A percentile compares a stretch with the other conserved stretches of the same genome.
These are phyloP conservation scores for Phaffia australis DNA, from an alignment of 768 basidiomycete genomes.

Conservation along the genomic window DNA sequence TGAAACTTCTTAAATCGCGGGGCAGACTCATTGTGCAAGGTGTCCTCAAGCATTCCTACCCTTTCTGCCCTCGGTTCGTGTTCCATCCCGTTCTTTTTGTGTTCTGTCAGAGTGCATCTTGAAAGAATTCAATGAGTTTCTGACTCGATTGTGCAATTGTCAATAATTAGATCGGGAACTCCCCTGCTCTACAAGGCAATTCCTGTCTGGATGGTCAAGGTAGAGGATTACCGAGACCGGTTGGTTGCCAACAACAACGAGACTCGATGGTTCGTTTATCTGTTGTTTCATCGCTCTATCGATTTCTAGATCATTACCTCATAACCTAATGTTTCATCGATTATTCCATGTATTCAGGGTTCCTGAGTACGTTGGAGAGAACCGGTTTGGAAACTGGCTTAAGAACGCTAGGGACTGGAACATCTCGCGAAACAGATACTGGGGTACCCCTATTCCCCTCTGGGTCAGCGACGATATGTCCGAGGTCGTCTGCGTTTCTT, in stretches of 20 bases:
- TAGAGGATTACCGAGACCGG: constrained; percentile 69
- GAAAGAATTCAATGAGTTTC: no score
- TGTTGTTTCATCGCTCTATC: not conserved
- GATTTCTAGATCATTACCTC: not conserved
- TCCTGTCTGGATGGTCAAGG: constrained; percentile 90
- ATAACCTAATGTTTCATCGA: not conserved
- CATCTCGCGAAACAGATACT: constrained; percentile 95
- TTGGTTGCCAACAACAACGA: constrained; percentile 80
- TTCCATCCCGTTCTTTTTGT: not conserved
- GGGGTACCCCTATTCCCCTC: constrained; percentile 94
- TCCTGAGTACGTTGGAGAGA: constrained; percentile 77
- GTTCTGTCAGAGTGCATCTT: constrained; percentile 13
- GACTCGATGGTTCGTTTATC: constrained; percentile 62
- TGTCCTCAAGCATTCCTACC: constrained; percentile 80
- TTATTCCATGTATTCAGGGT: constrained; percentile 51
- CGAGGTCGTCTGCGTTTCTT: constrained; percentile 82
- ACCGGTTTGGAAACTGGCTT: constrained; percentile 93
- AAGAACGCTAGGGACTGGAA: constrained; percentile 99
- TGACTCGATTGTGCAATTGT: not conserved
- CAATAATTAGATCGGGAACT: constrained; percentile 62
- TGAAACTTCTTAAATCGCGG: constrained; percentile 75
- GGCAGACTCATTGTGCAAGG: constrained; percentile 79
- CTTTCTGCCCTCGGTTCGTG: constrained; percentile 86
- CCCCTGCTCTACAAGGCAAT: constrained; percentile 93
- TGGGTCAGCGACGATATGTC: constrained; percentile 89